A percentile compares a stretch with the other conserved stretches of the same genome.
These are phyloP conservation scores for Aspergillus sparsus DNA, from an alignment of 495 filamentous ascomycete genomes.

Conservation along the genomic window DNA sequence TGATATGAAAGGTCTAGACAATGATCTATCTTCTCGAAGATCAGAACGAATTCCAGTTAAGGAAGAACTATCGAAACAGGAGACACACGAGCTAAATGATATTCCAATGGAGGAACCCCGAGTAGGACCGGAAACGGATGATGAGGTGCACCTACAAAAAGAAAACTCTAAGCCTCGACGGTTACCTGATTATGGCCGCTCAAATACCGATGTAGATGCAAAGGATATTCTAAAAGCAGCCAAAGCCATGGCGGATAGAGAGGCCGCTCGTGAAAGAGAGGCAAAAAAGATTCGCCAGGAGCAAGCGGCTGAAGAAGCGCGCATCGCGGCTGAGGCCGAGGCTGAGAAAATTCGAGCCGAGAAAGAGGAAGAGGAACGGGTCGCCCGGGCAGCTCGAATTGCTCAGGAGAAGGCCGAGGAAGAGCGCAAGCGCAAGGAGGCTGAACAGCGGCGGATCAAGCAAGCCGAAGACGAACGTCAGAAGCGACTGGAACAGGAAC, in stretches of 20 bases:
- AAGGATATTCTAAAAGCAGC: constrained; percentile 19
- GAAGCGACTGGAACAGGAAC: constrained; percentile 59
- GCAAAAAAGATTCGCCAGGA: constrained; percentile 19
- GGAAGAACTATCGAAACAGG: constrained; percentile 36
- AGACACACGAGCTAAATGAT: constrained; percentile 31
- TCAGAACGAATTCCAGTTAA: constrained; percentile 30
- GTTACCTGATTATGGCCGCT: constrained; percentile 38
- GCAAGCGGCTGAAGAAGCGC: constrained; percentile 40
- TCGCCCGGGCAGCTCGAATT: constrained; percentile 43
- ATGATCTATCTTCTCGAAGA: constrained; percentile 13
- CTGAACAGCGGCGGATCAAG: constrained; percentile 52
- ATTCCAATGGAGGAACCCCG: constrained; percentile 31
- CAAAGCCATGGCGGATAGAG: constrained; percentile 29
- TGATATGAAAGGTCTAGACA: constrained; percentile 23
- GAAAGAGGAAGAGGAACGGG: constrained; percentile 46
- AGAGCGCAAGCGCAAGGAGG: constrained; percentile 54
- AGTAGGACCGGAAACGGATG: constrained; percentile 41
- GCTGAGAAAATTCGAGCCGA: constrained; percentile 48
- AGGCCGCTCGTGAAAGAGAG: constrained; percentile 41
- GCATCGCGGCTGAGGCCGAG: constrained; percentile 49
- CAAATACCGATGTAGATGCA: constrained; percentile 44
- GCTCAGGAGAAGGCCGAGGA: constrained; percentile 54
- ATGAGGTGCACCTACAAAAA: constrained; percentile 42
- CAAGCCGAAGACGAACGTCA: constrained; percentile 57
- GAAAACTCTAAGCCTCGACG: constrained; percentile 26